Evolutionary conservation across 306 rosid genomes (phyloP), one percentile per base, ranked within the genome.

Genomic region (Casuarina cunninghamiana): DNA sequence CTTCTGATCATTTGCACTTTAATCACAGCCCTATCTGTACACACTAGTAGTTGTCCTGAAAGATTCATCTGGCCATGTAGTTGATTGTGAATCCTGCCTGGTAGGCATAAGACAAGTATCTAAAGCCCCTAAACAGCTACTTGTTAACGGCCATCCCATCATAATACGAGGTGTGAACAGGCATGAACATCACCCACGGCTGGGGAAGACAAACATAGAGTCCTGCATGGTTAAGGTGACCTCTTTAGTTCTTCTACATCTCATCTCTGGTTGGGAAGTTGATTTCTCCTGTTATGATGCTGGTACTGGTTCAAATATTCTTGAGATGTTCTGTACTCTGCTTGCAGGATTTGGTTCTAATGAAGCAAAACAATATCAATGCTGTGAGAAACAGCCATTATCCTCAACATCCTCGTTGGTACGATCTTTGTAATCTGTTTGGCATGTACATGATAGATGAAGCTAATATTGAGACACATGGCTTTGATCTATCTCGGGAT

Each of bases 381-480:
- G 95, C 97, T 12, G 97, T 95, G 83, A 89, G 98, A 85, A 95
- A 95, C 85, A 92, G 98, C 80, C 98, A 95, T 88, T 95, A 95
- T 86, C 98, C 98, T 51, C 97, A 95, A 81, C 98, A 95, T 87
- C 85, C 97, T 11, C 97, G 97, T 57, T 95, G 98, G 98, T 95
- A 95, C 1, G 97, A 95, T 84, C 86, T 95, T 54, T 95, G 98
- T 48, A 97, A 92, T 85, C 77, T 95, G 61, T 92, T 95, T 78
- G 97, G 98, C 87, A 78, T 95, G 92, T 95, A 95, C 86, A 91
- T 95, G 98, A 88, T 95, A 82, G 98, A 95, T 77, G 98, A 95
- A 87, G 98, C 98, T 82, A 95, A 95, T 72, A 95, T 95, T 42
- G 98, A 91, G 88, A 88, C 98, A 12, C 98, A 95, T 65, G 96